Evolutionary conservation across 2,329 filamentous ascomycete genomes (phyloP).

Genomic region (Coniochaeta sp.): DNA sequence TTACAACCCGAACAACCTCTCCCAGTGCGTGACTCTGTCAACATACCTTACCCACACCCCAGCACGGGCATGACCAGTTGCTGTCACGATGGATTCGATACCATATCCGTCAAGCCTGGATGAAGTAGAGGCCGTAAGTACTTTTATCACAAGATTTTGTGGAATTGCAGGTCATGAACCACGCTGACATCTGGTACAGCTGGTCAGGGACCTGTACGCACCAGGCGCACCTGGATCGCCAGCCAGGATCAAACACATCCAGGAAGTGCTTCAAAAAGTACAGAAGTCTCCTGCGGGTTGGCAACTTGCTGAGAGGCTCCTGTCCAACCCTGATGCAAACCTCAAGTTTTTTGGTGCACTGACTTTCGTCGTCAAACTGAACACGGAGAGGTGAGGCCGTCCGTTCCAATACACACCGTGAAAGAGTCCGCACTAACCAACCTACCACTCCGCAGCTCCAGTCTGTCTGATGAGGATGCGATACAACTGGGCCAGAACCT

Average conservation of each 20-base stretch:
- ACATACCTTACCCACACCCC: not conserved
- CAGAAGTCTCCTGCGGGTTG: conserved; percentile 79
- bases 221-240: conserved; percentile 44
- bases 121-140: conserved; percentile 26
- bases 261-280: conserved; percentile 69
- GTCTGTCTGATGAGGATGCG: conserved; percentile 50
- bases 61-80: not conserved
- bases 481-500: conserved; percentile 53
- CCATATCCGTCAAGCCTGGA: conserved; percentile 23
- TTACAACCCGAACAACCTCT: not conserved
- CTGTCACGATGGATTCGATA: conserved; percentile 17
- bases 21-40: not conserved
- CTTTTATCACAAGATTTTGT: not conserved
- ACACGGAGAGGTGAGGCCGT: conserved; percentile 68
- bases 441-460: conserved; percentile 24
- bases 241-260: conserved; percentile 41
- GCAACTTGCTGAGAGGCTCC: conserved; percentile 72
- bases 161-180: not conserved
- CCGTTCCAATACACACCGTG: not conserved
- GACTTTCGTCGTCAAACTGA: conserved; percentile 90
- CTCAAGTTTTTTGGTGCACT: conserved; percentile 89
- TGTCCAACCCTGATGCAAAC: conserved; percentile 58
- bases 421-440: conserved; percentile 6
- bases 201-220: conserved; percentile 47
- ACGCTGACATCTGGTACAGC: conserved; percentile 15